Conservation (phyloP, 139 green algal genomes). For the Micromonas commoda region DNA sequence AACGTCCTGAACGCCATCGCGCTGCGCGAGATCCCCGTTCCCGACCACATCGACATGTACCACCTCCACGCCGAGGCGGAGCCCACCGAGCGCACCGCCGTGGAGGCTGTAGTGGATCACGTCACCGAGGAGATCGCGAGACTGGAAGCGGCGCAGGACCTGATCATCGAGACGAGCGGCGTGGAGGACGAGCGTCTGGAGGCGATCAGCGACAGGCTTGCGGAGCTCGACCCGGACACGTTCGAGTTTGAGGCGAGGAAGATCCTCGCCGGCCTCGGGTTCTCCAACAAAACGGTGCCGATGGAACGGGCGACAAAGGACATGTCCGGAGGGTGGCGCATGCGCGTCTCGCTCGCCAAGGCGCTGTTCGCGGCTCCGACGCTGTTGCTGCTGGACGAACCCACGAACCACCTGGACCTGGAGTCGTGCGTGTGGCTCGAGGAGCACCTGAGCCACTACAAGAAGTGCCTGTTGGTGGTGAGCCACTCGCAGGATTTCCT, state of each 20-base stretch:
- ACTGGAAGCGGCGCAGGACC: background rate
- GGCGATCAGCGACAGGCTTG: conserved; percentile 2
- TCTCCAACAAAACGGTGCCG: background rate
- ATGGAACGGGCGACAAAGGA: conserved; percentile 19
- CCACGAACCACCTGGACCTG: conserved; percentile 36
- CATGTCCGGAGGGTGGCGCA: conserved; percentile 32
- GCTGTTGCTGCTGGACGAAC: conserved; percentile 35
- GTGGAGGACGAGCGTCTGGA: conserved; percentile 13
- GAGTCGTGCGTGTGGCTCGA: conserved; percentile 32
- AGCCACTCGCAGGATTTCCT: conserved; percentile 29
- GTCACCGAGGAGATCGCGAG: conserved; percentile 13
- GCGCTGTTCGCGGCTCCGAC: conserved; percentile 31
- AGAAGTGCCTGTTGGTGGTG: conserved; percentile 26
- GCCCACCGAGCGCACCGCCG: conserved; percentile 8
- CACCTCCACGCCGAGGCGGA: background rate
- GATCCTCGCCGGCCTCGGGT: conserved; percentile 9
- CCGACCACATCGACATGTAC: conserved; percentile 21
- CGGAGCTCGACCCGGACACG: conserved; percentile 1
- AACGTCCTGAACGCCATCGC: conserved; percentile 6
- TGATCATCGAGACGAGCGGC: conserved; percentile 7
- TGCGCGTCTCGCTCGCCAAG: conserved; percentile 31
- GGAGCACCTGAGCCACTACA: conserved; percentile 27
- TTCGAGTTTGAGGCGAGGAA: background rate
- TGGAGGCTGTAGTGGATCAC: conserved; percentile 7
- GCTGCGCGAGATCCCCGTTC: background rate